Percentiles rank a stretch among this genome's conserved stretches.
Evolutionary conservation across 164 flowering plant species (phyloP).

Genomic region (Vitis vinifera): DNA sequence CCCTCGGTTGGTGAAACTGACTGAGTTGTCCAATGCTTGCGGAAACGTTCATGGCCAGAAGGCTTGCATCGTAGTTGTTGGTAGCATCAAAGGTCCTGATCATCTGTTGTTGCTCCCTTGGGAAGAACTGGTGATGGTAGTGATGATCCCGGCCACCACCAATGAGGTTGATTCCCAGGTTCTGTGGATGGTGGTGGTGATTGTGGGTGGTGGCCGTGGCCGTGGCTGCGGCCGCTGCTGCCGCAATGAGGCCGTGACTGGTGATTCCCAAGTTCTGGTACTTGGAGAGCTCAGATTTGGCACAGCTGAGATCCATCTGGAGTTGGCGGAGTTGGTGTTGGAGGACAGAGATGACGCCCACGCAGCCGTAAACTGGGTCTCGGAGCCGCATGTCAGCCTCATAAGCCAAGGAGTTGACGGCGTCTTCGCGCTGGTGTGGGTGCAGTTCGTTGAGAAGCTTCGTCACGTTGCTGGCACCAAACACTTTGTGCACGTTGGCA

Average conservation of each 20-base stretch:
- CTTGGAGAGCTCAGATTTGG: slow-evolving; percentile 82
- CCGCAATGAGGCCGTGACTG: slow-evolving; percentile 39
- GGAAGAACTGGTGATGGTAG: slow-evolving; percentile 46
- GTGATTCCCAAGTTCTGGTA: slow-evolving; percentile 61
- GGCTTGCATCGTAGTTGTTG: slow-evolving; percentile 46
- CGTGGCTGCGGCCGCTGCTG: slow-evolving; percentile 40
- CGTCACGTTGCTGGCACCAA: slow-evolving; percentile 89
- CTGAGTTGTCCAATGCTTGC: slow-evolving; percentile 55
- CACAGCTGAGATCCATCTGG: slow-evolving; percentile 74
- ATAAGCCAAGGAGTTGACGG: slow-evolving; percentile 83
- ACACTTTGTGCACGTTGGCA: slow-evolving; percentile 85
- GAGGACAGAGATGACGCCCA: slow-evolving; percentile 81
- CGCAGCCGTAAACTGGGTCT: slow-evolving; percentile 94
- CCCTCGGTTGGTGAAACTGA: slow-evolving; percentile 58
- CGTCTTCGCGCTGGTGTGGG: slow-evolving; percentile 86
- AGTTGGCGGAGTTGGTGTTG: slow-evolving; percentile 86
- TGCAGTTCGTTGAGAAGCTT: slow-evolving; percentile 82
- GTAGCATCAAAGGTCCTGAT: slow-evolving; percentile 37
- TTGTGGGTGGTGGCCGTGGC: slow-evolving; percentile 14
- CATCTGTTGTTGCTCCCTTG: slow-evolving; percentile 40
- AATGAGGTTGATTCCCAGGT: slow-evolving; percentile 42
- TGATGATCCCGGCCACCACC: slow-evolving; percentile 33
- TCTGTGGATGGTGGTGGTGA: slow-evolving; percentile 35
- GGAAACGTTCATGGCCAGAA: slow-evolving; percentile 55
- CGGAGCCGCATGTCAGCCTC: slow-evolving; percentile 90